phyloP scores from a whole-genome alignment of 768 basidiomycete genomes.

The Hygrocybe coccinea region DNA sequence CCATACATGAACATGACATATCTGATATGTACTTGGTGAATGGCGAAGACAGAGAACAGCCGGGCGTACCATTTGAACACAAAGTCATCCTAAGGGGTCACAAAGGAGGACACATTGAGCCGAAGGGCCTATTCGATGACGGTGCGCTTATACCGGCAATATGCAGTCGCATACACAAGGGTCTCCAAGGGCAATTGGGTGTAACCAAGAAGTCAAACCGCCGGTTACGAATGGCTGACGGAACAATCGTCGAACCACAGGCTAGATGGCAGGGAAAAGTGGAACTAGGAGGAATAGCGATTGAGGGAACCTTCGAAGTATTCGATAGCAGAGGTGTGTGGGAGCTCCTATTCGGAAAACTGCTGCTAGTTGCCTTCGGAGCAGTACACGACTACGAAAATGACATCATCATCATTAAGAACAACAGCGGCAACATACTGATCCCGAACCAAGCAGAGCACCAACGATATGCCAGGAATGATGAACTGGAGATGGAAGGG shows the following conservation, averaged over 20 bases:
- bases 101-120: background rate
- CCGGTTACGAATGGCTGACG: conserved; percentile 32
- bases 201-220: conserved; percentile 9
- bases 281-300: too few relatives aligned
- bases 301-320: too few relatives aligned
- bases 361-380: too few relatives aligned
- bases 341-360: too few relatives aligned
- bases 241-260: too few relatives aligned
- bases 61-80: background rate
- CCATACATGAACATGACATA: too few relatives aligned
- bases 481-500: too few relatives aligned
- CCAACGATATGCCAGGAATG: conserved; percentile 24
- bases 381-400: too few relatives aligned
- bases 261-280: too few relatives aligned
- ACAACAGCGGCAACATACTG: conserved; percentile 17
- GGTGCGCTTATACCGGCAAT: conserved; percentile 24
- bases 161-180: conserved; percentile 8
- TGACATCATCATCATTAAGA: conserved; percentile 12
- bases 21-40: too few relatives aligned
- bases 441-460: conserved; percentile 17
- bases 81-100: background rate
- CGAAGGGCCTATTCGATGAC: conserved; percentile 16
- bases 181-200: conserved; percentile 10
- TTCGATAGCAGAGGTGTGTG: too few relatives aligned
- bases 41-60: background rate